Conservation (phyloP, 2,329 filamentous ascomycete genomes). For the Parascedosporium putredinis region DNA sequence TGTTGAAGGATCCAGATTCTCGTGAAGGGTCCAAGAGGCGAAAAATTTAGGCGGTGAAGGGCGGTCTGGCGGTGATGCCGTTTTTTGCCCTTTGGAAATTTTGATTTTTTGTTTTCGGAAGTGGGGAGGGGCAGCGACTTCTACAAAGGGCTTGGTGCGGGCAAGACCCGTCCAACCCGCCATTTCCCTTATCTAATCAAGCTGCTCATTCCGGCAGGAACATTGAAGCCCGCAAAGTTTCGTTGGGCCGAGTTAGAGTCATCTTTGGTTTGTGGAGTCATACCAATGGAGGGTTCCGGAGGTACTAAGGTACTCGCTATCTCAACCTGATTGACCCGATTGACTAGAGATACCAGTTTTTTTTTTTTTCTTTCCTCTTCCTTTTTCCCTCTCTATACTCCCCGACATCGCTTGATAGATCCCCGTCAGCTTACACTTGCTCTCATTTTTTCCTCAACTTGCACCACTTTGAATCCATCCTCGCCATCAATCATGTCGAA, state of each 20-base stretch:
- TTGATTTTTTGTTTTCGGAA: background rate
- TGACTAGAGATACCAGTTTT: background rate
- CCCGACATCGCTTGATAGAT: background rate
- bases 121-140: constrained; percentile 1
- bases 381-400: background rate
- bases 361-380: background rate
- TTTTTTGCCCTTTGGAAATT: background rate
- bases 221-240: too few species aligned
- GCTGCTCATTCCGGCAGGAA: background rate
- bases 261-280: background rate
- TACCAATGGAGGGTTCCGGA: background rate
- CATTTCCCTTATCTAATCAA: background rate
- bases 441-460: background rate
- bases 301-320: background rate
- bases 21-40: background rate
- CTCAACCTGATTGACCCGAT: background rate
- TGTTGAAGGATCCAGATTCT: background rate
- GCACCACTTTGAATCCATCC: background rate
- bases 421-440: background rate
- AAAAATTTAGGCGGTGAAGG: constrained; percentile 2
- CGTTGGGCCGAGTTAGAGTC: background rate
- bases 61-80: background rate
- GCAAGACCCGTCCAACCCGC: too few species aligned
- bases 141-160: too few species aligned
- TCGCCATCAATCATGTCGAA: background rate